Conservation (phyloP, 192 early-diverging fungal genomes). For the Funneliformis mosseae region DNA sequence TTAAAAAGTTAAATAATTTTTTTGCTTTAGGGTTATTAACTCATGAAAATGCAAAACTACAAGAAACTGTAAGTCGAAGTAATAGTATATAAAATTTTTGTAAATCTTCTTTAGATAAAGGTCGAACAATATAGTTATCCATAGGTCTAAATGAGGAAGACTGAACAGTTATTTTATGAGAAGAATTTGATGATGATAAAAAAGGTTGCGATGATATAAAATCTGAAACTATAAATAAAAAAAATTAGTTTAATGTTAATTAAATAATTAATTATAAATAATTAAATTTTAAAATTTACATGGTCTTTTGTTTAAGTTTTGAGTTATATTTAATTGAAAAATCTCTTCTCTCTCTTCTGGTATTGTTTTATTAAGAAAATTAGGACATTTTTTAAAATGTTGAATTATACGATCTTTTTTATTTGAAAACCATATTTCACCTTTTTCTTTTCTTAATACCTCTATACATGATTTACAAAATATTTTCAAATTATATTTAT, state of each 20-base stretch:
- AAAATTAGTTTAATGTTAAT: not conserved
- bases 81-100: constrained; percentile 13
- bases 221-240: not conserved
- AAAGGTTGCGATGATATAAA: not conserved
- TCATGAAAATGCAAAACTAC: not conserved
- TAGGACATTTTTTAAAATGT: constrained; percentile 19
- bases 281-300: not conserved
- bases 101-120: constrained; percentile 15
- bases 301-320: not conserved
- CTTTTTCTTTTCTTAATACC: not conserved
- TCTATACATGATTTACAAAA: constrained; percentile 21
- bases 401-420: constrained; percentile 17
- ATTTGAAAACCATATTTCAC: constrained; percentile 10
- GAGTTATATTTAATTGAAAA: not conserved
- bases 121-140: constrained; percentile 12
- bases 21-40: constrained; percentile 16
- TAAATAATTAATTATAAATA: not conserved
- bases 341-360: not conserved
- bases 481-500: not conserved
- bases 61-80: constrained; percentile 18
- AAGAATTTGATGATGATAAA: not conserved
- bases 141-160: constrained; percentile 13
- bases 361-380: not conserved
- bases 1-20: constrained; percentile 19
- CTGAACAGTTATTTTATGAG: not conserved